Base-by-base conservation (phyloP, 805 yeast species). In the Metschnikowia gelsemii region DNA sequence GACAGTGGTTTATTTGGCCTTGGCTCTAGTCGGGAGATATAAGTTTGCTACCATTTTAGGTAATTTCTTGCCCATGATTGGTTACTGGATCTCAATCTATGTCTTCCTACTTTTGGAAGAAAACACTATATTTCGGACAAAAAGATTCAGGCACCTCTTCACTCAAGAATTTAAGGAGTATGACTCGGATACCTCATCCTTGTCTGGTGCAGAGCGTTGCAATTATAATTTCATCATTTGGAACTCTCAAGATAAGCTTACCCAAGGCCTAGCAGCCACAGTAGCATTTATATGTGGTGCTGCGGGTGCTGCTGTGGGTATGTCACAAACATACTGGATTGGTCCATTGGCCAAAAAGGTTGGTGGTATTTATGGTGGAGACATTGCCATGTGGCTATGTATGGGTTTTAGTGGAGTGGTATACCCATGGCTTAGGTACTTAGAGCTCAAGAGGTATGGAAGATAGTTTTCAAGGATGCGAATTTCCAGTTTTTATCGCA, bases 31-130 rank as follows among this genome's bases (percentile, higher is more conserved):
- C 17, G 96, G 96, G 8, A 73, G 84, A 52, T 66, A 82, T 57
- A 80, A 82, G 52, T 84, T 88, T 58, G 71, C 87, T 42, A 71
- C 79, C 2, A 86, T 88, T 45, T 66, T 87, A 51, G 80, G 87
- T 8, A 87, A 87, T 55, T 87, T 87, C 63, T 67, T 87, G 55
- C 96, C 96, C 8, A 87, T 87, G 96, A 76, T 87, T 44, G 95
- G 95, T 2, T 87, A 87, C 64, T 87, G 96, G 96, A 78, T 86
- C 42, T 79, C 90, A 43, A 85, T 87, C 66, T 88, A 87, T 60
- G 78, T 82, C 53, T 75, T 78, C 13, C 59, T 87, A 33, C 62
- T 87, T 24, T 45, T 86, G 3, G 87, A 84, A 50, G 96, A 87
- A 59, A 86, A 86, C 55, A 42, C 73, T 3, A 70, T 87, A n/a